Conservation (phyloP, 805 yeast species). For the Starmerella sirachaensis region DNA sequence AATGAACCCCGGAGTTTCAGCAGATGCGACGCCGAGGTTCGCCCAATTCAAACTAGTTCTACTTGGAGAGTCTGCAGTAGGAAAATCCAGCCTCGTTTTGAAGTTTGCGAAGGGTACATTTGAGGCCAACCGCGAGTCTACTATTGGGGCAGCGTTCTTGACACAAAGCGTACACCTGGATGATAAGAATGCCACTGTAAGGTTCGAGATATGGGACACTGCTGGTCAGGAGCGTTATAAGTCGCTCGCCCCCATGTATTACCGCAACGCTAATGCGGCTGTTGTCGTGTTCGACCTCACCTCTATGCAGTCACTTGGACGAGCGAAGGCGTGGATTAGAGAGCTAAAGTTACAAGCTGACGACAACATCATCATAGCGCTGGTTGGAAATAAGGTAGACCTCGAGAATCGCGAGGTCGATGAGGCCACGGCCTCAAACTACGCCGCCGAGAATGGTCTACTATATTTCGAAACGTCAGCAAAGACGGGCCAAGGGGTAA, state of each 20-base stretch:
- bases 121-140: slow-evolving; percentile 71
- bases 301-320: slow-evolving; percentile 51
- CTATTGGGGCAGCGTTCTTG: slow-evolving; percentile 97
- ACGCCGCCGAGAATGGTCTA: slow-evolving; percentile 43
- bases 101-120: slow-evolving; percentile 61
- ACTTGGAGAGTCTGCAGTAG: slow-evolving; percentile 72
- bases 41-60: slow-evolving; percentile 59
- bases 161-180: slow-evolving; percentile 54
- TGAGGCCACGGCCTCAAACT: slow-evolving; percentile 34
- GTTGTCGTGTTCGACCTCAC: slow-evolving; percentile 79
- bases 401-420: slow-evolving; percentile 38
- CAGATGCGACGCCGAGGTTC: slow-evolving; percentile 26
- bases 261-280: slow-evolving; percentile 71
- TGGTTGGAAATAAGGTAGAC: slow-evolving; percentile 82
- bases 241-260: slow-evolving; percentile 72
- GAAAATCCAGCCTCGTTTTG: slow-evolving; percentile 68
- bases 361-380: slow-evolving; percentile 59
- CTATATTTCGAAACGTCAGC: slow-evolving; percentile 55
- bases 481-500: slow-evolving; percentile 53
- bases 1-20: no score
- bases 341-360: slow-evolving; percentile 79
- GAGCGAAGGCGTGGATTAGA: slow-evolving; percentile 83
- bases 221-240: slow-evolving; percentile 91
- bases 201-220: slow-evolving; percentile 65
- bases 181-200: slow-evolving; percentile 33